phyloP scores from a whole-genome alignment of 371 early-diverging fungal species.

The Apophysomyces variabilis region DNA sequence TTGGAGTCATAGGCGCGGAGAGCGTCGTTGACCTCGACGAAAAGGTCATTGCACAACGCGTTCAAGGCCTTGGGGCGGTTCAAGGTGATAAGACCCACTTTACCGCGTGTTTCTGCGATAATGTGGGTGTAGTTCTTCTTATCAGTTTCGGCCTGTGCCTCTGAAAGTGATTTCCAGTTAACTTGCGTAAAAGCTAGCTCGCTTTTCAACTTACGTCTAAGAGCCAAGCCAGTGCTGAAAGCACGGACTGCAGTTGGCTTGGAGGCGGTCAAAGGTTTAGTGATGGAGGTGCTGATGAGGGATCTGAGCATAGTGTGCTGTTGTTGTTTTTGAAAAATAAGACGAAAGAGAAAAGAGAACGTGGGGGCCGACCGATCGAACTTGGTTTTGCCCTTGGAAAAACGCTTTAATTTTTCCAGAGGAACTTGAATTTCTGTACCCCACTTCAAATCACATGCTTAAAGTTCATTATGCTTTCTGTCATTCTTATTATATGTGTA shows the following conservation, averaged over 20 bases:
- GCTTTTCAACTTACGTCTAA: constrained; percentile 37
- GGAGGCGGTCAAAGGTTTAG: constrained; percentile 44
- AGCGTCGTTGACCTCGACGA: constrained; percentile 92
- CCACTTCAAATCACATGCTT: constrained; percentile 4
- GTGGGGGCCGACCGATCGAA: background rate
- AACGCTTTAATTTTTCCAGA: background rate
- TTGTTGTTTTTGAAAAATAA: constrained; percentile 2
- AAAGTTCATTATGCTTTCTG: background rate
- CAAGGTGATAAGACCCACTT: constrained; percentile 88
- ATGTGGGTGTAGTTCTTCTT: constrained; percentile 66
- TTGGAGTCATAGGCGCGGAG: constrained; percentile 81
- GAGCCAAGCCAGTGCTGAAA: constrained; percentile 40
- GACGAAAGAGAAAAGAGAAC: constrained; percentile 10
- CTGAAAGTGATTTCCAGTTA: constrained; percentile 24
- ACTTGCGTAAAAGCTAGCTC: background rate
- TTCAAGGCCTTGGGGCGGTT: constrained; percentile 97
- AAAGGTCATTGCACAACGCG: constrained; percentile 93
- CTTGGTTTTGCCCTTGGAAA: background rate
- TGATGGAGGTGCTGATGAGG: constrained; percentile 42
- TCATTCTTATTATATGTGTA: too few relatives aligned
- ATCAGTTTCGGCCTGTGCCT: constrained; percentile 38
- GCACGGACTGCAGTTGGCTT: constrained; percentile 32
- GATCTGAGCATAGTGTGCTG: constrained; percentile 39
- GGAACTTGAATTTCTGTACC: constrained; percentile 5
- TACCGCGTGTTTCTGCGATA: constrained; percentile 77